Base-by-base conservation (phyloP, 257 asterid genomes). In the Phtheirospermum japonicum region DNA sequence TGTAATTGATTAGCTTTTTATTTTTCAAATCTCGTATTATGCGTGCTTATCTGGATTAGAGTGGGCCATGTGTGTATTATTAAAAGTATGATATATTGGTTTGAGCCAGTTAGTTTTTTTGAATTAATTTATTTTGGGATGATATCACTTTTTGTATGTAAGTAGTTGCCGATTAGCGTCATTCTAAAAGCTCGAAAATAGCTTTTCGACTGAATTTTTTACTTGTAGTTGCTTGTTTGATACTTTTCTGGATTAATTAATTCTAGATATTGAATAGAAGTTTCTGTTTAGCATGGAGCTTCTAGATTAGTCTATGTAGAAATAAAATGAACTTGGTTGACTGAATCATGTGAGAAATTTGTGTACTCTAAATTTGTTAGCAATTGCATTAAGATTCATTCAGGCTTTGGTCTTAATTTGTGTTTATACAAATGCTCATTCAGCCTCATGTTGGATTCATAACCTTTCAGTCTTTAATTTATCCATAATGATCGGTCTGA, bases 1-100 rank as follows among this genome's bases (percentile, higher is more conserved):
- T 16, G 17, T 18, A n/a, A 16, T 49, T 67, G 11, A 59, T 52
- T 61, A 8, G n/a, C n/a, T n/a, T 10, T 20, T 4, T 69, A 48
- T 62, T 50, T 39, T 28, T n/a, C n/a, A n/a, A 55, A 39, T 76
- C 46, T 48, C 11, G 7, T 45, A 33, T 45, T 36, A 48, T 43
- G 51, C 17, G 8, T 43, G 32, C 18, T 34, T 33, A 34, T 60
- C 37, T 57, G 31, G 66, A 46, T 50, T 46, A 31, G 10, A 39
- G 56, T 13, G 66, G 57, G 61, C 26, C 60, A 48, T 18, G 23
- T 67, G 14, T 46, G 7, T 50, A 30, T 49, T 39, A 11, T 40
- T 40, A 36, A 45, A 17, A 14, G 39, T 54, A 17, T 18, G 19
- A 18, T 20, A 16, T 36, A n/a, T n/a, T n/a, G n/a, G 32, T 52